Evolutionary conservation across 2,329 filamentous ascomycete genomes (phyloP).

Genomic region (Fusarium sp.): DNA sequence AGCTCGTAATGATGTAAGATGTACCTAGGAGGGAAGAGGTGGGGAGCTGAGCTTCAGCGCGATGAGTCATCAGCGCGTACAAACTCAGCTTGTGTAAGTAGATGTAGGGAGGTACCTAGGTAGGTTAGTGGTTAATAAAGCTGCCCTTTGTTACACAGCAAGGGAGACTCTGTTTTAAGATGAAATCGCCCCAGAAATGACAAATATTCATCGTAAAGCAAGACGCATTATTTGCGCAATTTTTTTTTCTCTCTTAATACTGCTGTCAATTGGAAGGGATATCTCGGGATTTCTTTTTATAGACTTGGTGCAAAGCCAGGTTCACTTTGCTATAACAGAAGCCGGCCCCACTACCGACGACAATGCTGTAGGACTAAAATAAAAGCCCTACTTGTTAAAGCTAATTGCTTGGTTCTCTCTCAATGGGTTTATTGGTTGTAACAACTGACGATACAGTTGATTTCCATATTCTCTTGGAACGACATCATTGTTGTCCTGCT

Average conservation of each 20-base stretch:
- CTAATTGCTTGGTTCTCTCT: background rate
- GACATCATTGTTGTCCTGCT: background rate
- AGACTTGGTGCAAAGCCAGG: slow-evolving; percentile 20
- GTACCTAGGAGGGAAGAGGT: no score
- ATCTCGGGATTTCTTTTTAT: slow-evolving; percentile 27
- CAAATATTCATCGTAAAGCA: background rate
- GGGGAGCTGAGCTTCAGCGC: no score
- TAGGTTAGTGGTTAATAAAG: slow-evolving; percentile 18
- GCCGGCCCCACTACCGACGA: slow-evolving; percentile 20
- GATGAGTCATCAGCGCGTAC: no score
- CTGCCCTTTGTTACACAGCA: background rate
- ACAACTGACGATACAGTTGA: background rate
- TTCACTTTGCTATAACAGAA: slow-evolving; percentile 12
- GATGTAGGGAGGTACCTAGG: no score
- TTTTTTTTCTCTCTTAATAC: background rate
- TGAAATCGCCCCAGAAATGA: background rate
- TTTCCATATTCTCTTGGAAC: background rate
- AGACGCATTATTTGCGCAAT: background rate
- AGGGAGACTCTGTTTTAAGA: slow-evolving; percentile 2
- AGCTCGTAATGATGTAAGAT: no score
- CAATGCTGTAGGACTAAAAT: background rate
- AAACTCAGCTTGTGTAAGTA: background rate
- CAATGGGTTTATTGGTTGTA: background rate
- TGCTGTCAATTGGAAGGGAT: slow-evolving; percentile 9
- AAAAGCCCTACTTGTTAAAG: background rate